Base-by-base conservation (phyloP, 345 rosid species). In the Syzygium aqueum region DNA sequence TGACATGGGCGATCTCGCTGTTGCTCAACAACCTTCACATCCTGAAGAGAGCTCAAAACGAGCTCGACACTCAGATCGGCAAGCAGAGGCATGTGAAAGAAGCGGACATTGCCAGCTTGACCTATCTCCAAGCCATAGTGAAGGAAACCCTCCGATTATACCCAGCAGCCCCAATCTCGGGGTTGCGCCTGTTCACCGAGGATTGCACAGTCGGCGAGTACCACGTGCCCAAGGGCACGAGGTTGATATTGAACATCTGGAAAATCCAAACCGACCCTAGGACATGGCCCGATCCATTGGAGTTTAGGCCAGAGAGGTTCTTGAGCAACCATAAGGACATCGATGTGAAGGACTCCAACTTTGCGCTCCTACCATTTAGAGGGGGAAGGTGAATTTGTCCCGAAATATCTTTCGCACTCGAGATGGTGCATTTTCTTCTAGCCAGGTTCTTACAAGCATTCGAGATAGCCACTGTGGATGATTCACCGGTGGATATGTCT, bases 311-410 rank as follows among this genome's bases (percentile, higher is more conserved):
- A 1, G 92, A 93, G 54, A 89, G 93, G 40, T 93, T 91, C 77
- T 25, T 92, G 6, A 88, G 85, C 5, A 90, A 63, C 23, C 88
- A 90, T 77, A 49, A 37, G 50, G 88, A 90, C 21, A 73, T 91
- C 46, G 90, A 91, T 86, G 89, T 90, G 2, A 87, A 67, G 73
- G 94, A 93, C 9, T 88, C 85, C 53, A 61, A 90, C 87, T 92
- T 89, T 50, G 91, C 89, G 56, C 84, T 90, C 19, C 51, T 92
- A 22, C 93, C 95, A 49, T 93, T 93, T 87, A 92, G 95, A 50
- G 57, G 87, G 3, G 90, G 95, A 7, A 89, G 93, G 73, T 89
- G 93, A 53, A 28, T 57, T 4, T 93, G 94, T 57, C 92, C 92
- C 4, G 92, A 92, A 15, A 65, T 88, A n/a, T 22, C 77, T 56